A percentile compares a stretch with the other conserved stretches of the same genome.
Conservation (phyloP, 495 filamentous ascomycete genomes). For the Trypethelium eluteriae region DNA sequence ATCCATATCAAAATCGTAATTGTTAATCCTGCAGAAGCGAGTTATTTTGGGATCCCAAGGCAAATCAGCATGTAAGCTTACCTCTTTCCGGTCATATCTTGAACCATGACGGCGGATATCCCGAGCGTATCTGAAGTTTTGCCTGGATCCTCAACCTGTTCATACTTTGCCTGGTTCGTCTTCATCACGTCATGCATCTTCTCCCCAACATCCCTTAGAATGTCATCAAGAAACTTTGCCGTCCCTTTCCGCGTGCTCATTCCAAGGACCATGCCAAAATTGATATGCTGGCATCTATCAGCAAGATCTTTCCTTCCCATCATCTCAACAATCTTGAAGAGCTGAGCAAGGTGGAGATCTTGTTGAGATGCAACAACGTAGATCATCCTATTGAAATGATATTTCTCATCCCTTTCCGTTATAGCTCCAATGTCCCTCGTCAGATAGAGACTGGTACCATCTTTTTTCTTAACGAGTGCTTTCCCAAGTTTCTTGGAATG, state of each 20-base stretch:
- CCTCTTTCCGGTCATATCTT: constrained; percentile 64
- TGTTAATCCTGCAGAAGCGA: constrained; percentile 46
- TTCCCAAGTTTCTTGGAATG: constrained; percentile 63
- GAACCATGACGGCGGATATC: constrained; percentile 64
- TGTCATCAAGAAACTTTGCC: constrained; percentile 63
- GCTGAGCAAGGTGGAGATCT: constrained; percentile 62
- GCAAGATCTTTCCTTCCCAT: constrained; percentile 60
- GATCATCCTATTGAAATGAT: constrained; percentile 67
- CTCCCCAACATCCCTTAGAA: constrained; percentile 54
- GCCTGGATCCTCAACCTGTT: constrained; percentile 55
- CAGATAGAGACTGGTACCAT: constrained; percentile 62
- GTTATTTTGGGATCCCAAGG: constrained; percentile 15
- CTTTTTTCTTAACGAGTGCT: constrained; percentile 59
- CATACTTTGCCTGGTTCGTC: constrained; percentile 56
- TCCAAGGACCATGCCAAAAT: constrained; percentile 65
- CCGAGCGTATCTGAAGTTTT: constrained; percentile 48
- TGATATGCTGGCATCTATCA: constrained; percentile 59
- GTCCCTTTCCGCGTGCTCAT: constrained; percentile 65
- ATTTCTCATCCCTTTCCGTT: constrained; percentile 53
- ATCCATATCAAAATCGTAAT: constrained; percentile 61
- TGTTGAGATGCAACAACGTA: constrained; percentile 67
- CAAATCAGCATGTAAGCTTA: constrained; percentile 30
- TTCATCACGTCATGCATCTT: constrained; percentile 69
- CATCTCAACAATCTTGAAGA: constrained; percentile 63
- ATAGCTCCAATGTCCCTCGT: constrained; percentile 67